These are phyloP conservation scores for Penicillium sp. DNA, from an alignment of 2,329 filamentous ascomycete species.

Conservation along the genomic window DNA sequence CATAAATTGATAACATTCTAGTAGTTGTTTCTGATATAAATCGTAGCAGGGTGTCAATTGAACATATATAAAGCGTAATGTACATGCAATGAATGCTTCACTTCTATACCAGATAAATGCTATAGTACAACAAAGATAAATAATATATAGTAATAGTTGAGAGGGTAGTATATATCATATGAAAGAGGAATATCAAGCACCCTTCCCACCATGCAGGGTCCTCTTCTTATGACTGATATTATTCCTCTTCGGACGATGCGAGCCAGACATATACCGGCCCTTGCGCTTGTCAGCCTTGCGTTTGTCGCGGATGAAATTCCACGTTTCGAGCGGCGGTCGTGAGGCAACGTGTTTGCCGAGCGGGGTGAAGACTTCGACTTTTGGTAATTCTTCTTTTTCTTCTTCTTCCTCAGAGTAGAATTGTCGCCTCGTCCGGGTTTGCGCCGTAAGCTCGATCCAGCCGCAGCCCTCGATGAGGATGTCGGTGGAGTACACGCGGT, in stretches of 20 bases:
- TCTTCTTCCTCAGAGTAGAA: conserved; percentile 16
- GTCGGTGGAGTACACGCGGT: conserved; percentile 73
- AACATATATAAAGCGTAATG: not conserved
- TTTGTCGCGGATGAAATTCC: conserved; percentile 30
- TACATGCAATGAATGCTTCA: not conserved
- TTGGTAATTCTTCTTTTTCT: conserved; percentile 51
- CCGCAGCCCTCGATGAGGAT: conserved; percentile 88
- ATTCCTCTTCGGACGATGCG: conserved; percentile 19
- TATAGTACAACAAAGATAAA: too few species aligned
- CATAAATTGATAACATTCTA: too few species aligned
- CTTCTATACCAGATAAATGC: not conserved
- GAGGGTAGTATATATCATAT: not conserved
- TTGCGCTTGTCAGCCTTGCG: conserved; percentile 28
- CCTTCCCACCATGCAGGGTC: conserved; percentile 13
- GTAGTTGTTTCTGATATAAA: too few species aligned
- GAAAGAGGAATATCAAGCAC: not conserved
- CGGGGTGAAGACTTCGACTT: conserved; percentile 80
- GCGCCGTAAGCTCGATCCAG: conserved; percentile 84
- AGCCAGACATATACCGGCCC: conserved; percentile 8
- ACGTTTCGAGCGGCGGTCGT: conserved; percentile 31
- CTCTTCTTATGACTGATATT: conserved; percentile 25
- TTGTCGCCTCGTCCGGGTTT: conserved; percentile 58
- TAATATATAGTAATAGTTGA: not conserved
- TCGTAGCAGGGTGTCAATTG: too few species aligned
- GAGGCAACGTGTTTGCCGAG: conserved; percentile 71